A percentile compares a stretch with the other conserved stretches of the same genome.
Evolutionary conservation across 2,329 filamentous ascomycete species (phyloP).

Genomic region (Fusarium sp.): DNA sequence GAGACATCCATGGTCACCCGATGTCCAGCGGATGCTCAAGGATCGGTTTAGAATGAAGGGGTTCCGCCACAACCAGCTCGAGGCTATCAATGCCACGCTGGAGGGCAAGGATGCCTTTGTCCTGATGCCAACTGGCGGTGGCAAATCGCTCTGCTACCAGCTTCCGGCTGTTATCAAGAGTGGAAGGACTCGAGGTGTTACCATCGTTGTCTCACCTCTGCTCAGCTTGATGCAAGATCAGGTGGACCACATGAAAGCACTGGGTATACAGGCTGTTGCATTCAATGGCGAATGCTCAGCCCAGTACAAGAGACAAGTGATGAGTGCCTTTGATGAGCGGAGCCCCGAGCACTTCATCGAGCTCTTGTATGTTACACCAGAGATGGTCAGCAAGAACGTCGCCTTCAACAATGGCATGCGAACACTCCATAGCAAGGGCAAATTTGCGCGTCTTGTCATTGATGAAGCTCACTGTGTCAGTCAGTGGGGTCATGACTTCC

Average conservation of each 20-base stretch:
- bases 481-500: conserved; percentile 98
- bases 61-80: conserved; percentile 91
- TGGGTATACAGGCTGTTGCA: conserved; percentile 82
- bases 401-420: conserved; percentile 74
- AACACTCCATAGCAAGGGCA: conserved; percentile 74
- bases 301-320: conserved; percentile 73
- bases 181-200: conserved; percentile 87
- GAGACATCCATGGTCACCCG: conserved; percentile 83
- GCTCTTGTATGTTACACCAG: conserved; percentile 93
- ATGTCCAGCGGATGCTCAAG: conserved; percentile 84
- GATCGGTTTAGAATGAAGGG: conserved; percentile 86
- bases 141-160: conserved; percentile 97
- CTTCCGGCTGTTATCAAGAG: conserved; percentile 85
- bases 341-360: conserved; percentile 83
- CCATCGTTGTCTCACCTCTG: conserved; percentile 93
- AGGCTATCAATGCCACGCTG: conserved; percentile 95
- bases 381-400: conserved; percentile 90
- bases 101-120: conserved; percentile 91
- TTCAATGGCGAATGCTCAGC: conserved; percentile 81
- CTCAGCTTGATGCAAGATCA: conserved; percentile 98
- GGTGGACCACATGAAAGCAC: conserved; percentile 80
- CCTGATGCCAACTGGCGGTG: conserved; percentile 96
- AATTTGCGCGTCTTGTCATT: conserved; percentile 91
- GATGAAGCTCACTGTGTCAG: conserved; percentile 99
- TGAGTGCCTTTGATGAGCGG: conserved; percentile 70